Evolutionary conservation across 2,329 filamentous ascomycete genomes (phyloP).

Genomic region (Dendryphion nanum): DNA sequence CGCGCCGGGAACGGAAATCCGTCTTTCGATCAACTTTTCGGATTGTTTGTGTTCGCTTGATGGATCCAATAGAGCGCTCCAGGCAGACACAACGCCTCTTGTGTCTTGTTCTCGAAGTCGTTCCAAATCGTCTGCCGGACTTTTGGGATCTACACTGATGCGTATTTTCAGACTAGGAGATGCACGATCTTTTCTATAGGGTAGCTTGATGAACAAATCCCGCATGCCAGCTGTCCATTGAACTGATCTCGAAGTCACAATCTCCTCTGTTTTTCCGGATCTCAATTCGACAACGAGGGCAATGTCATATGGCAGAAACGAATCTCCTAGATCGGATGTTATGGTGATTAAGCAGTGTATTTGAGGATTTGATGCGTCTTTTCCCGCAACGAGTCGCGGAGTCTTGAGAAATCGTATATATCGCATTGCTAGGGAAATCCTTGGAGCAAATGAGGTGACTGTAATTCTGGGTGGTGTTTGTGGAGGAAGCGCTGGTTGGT

Average conservation of each 20-base stretch:
- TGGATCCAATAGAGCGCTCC: constrained; percentile 50
- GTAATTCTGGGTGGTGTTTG: no score
- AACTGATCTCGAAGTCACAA: constrained; percentile 43
- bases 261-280: constrained; percentile 26
- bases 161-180: constrained; percentile 43
- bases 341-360: constrained; percentile 55
- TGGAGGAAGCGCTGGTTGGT: no score
- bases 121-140: constrained; percentile 26
- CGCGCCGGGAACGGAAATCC: constrained; percentile 46
- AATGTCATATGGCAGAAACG: constrained; percentile 54
- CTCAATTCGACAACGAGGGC: constrained; percentile 43
- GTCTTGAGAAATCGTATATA: constrained; percentile 69
- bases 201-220: constrained; percentile 44
- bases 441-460: background rate
- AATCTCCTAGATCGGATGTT: constrained; percentile 68
- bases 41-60: constrained; percentile 41
- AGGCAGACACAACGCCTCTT: constrained; percentile 56
- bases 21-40: constrained; percentile 56
- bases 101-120: constrained; percentile 24
- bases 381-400: constrained; percentile 48
- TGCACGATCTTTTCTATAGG: constrained; percentile 38
- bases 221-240: constrained; percentile 47
- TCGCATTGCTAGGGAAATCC: constrained; percentile 34
- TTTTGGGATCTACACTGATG: constrained; percentile 33
- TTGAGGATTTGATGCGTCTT: constrained; percentile 18